Evolutionary conservation across 2,329 filamentous ascomycete species (phyloP).

Genomic region (Pseudogymnoascus pannorum): DNA sequence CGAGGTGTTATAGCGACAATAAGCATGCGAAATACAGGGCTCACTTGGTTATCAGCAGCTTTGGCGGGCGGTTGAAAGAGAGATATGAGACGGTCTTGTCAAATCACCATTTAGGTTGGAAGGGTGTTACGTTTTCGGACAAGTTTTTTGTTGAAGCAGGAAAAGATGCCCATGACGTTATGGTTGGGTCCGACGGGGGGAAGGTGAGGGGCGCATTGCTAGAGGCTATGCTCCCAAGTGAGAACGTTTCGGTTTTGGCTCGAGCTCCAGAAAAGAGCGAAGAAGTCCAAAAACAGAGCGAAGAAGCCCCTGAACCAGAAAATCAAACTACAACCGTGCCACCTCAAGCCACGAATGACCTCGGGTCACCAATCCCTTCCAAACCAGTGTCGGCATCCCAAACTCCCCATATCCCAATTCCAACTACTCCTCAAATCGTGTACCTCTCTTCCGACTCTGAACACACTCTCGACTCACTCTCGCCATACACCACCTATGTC

Average conservation of each 20-base stretch:
- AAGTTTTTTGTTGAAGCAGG: constrained; percentile 68
- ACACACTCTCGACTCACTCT: constrained; percentile 72
- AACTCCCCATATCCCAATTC: neutral
- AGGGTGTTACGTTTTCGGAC: constrained; percentile 63
- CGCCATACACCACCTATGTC: constrained; percentile 84
- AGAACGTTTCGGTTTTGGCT: neutral
- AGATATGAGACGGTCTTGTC: constrained; percentile 71
- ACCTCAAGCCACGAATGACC: neutral
- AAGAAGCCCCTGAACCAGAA: neutral
- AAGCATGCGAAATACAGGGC: constrained; percentile 57
- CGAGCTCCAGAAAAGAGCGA: constrained; percentile 24
- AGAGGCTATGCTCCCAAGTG: neutral
- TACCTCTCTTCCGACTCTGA: constrained; percentile 92
- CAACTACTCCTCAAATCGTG: constrained; percentile 53
- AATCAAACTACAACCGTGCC: neutral
- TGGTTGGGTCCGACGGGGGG: constrained; percentile 52
- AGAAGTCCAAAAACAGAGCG: constrained; percentile 21
- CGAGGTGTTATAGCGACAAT: constrained; percentile 85
- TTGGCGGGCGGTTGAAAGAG: constrained; percentile 65
- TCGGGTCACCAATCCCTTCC: neutral
- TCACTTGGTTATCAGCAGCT: constrained; percentile 72
- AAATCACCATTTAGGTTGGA: constrained; percentile 72
- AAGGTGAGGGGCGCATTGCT: constrained; percentile 44
- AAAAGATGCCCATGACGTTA: constrained; percentile 56
- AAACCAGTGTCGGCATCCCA: neutral